These are phyloP conservation scores for Symbiodinium natans DNA, from an alignment of 73 alveolate species.

Conservation along the genomic window DNA sequence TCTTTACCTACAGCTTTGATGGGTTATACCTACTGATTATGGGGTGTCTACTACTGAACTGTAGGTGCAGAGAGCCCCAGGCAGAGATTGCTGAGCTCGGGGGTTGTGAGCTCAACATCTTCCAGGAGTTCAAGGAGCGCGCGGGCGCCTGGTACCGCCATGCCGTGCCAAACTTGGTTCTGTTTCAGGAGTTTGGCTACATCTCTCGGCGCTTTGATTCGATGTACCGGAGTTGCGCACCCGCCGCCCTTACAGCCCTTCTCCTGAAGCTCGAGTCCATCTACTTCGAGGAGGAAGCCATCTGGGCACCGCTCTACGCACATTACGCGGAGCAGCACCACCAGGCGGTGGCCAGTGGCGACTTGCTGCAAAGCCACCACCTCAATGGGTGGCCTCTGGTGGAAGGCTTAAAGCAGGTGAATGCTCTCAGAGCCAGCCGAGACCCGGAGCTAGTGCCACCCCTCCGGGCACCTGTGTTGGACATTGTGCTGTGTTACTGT, in stretches of 20 bases:
- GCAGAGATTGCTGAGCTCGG: conserved; percentile 61
- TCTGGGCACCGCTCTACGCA: conserved; percentile 50
- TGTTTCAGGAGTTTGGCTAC: conserved; percentile 84
- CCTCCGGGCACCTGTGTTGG: conserved; percentile 16
- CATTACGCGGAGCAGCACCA: conserved; percentile 83
- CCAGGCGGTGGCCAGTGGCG: conserved; percentile 83
- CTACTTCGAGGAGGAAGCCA: conserved; percentile 69
- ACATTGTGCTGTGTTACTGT: conserved; percentile 78
- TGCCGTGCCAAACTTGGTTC: conserved; percentile 68
- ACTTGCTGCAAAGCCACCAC: conserved; percentile 73
- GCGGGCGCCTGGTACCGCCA: conserved; percentile 88
- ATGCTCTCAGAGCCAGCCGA: conserved; percentile 60
- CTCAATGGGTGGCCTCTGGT: conserved; percentile 93
- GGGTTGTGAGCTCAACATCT: conserved; percentile 79
- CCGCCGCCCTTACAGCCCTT: conserved; percentile 61
- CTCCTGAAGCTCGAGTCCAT: conserved; percentile 87
- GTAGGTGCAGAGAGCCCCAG: too few relatives aligned
- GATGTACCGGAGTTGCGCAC: conserved; percentile 40
- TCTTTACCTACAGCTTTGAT: too few relatives aligned
- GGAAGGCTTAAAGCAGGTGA: conserved; percentile 33
- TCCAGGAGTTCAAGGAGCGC: conserved; percentile 73
- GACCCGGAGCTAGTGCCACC: neutral
- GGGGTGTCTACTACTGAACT: too few relatives aligned
- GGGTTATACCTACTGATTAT: too few relatives aligned
- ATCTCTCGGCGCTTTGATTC: conserved; percentile 71